phyloP scores from a whole-genome alignment of 2,329 filamentous ascomycete genomes.

The Coniochaeta ligniaria region DNA sequence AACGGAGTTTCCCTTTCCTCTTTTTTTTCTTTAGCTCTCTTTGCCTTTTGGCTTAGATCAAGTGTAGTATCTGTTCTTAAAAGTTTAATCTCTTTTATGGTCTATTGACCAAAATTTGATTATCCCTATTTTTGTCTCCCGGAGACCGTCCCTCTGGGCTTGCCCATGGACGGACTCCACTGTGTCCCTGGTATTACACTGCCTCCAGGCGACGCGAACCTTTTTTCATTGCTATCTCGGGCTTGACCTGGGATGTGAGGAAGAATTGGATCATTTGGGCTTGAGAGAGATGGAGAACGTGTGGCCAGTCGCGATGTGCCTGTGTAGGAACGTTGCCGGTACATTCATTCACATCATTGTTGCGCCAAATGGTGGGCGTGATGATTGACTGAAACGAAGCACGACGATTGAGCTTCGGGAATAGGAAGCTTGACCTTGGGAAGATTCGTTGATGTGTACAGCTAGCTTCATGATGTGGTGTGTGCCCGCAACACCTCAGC shows the following conservation, averaged over 20 bases:
- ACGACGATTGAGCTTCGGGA: too few relatives aligned
- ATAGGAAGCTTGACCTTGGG: too few relatives aligned
- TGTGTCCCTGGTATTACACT: slow-evolving; percentile 74
- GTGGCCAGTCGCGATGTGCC: too few relatives aligned
- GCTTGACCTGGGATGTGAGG: slow-evolving; percentile 47
- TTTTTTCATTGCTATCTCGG: slow-evolving; percentile 54
- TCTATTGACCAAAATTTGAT: slow-evolving; percentile 66
- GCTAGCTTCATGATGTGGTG: too few relatives aligned
- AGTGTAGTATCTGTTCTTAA: slow-evolving; percentile 97
- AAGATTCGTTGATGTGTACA: too few relatives aligned
- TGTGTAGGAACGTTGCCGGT: too few relatives aligned
- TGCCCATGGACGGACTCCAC: slow-evolving; percentile 57
- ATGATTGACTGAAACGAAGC: too few relatives aligned
- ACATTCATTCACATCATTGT: too few relatives aligned
- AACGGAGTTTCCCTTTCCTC: slow-evolving; percentile 25
- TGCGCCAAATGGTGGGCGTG: too few relatives aligned
- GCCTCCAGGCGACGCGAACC: slow-evolving; percentile 63
- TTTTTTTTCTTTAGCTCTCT: slow-evolving; percentile 48
- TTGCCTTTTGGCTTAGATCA: slow-evolving; percentile 73
- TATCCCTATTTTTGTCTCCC: slow-evolving; percentile 70
- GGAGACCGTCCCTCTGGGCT: slow-evolving; percentile 58
- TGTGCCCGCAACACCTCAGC: too few relatives aligned
- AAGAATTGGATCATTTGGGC: too few relatives aligned
- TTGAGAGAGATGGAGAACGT: too few relatives aligned
- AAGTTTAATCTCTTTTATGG: slow-evolving; percentile 93